These are phyloP conservation scores for Apophysomyces trapeziformis DNA, from an alignment of 371 early-diverging fungal genomes.

Conservation along the genomic window DNA sequence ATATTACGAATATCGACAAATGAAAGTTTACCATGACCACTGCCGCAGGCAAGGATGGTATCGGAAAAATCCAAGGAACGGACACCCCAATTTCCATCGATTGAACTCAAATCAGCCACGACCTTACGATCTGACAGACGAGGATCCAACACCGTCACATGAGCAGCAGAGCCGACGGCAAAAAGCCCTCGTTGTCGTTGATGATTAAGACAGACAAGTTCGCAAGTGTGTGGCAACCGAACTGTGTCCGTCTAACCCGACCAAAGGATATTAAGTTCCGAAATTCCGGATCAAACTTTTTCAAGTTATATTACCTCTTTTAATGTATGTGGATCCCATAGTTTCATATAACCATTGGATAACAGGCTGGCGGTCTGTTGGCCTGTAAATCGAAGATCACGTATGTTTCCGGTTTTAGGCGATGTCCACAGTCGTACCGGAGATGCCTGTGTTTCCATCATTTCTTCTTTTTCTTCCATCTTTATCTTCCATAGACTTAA, in stretches of 20 bases:
- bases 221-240: constrained; percentile 45
- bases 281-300: no score
- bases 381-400: constrained; percentile 17
- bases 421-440: background rate
- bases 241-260: constrained; percentile 26
- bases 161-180: constrained; percentile 65
- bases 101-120: constrained; percentile 52
- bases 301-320: constrained; percentile 6
- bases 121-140: constrained; percentile 30
- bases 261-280: no score
- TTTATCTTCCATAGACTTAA: constrained; percentile 35
- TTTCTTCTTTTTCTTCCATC: background rate
- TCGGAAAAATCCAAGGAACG: constrained; percentile 56
- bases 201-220: constrained; percentile 61
- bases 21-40: constrained; percentile 48
- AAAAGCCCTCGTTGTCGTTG: constrained; percentile 36
- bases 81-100: constrained; percentile 76
- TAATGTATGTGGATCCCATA: constrained; percentile 42
- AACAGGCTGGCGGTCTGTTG: constrained; percentile 24
- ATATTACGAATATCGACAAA: constrained; percentile 55
- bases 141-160: constrained; percentile 66
- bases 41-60: constrained; percentile 63
- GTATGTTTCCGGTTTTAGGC: constrained; percentile 17
- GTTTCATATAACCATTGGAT: constrained; percentile 42
- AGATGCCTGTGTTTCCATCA: no score